Evolutionary conservation across 192 early-diverging fungal species (phyloP).

Genomic region (Cladochytrium replicatum): DNA sequence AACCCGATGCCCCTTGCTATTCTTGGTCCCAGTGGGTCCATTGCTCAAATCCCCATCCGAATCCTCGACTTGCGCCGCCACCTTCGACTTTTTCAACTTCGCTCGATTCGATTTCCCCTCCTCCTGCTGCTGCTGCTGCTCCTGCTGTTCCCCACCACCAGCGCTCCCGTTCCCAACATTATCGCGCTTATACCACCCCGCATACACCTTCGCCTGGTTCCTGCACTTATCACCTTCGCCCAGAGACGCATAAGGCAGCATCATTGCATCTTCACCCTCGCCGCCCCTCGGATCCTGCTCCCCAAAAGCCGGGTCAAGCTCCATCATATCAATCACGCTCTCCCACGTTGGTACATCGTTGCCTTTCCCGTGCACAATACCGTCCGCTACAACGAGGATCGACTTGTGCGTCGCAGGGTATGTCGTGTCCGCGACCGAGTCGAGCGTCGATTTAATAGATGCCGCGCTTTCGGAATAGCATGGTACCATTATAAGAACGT

Average conservation of each 20-base stretch:
- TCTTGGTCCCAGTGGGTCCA: not conserved
- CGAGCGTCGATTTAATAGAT: conserved; percentile 61
- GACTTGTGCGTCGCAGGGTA: conserved; percentile 69
- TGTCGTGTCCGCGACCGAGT: conserved; percentile 65
- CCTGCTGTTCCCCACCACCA: too few relatives aligned
- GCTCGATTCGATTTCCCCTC: not conserved
- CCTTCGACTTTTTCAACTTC: not conserved
- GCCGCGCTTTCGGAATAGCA: conserved; percentile 75
- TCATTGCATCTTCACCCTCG: not conserved
- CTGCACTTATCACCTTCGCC: not conserved
- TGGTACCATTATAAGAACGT: conserved; percentile 68
- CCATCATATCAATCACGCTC: conserved; percentile 8
- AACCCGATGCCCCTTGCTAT: not conserved
- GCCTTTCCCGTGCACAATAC: conserved; percentile 6
- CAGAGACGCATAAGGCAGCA: not conserved
- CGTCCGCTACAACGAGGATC: conserved; percentile 43
- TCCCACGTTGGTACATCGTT: not conserved
- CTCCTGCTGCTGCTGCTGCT: too few relatives aligned
- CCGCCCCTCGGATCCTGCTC: not conserved
- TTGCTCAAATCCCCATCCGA: too few relatives aligned
- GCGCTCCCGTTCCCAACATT: too few relatives aligned
- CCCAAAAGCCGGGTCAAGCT: conserved; percentile 4
- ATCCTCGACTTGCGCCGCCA: too few relatives aligned
- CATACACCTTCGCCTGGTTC: conserved; percentile 5
- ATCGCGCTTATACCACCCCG: conserved; percentile 3